phyloP scores from a whole-genome alignment of 2,329 filamentous ascomycete genomes.

The Exophiala lecanii-corni region DNA sequence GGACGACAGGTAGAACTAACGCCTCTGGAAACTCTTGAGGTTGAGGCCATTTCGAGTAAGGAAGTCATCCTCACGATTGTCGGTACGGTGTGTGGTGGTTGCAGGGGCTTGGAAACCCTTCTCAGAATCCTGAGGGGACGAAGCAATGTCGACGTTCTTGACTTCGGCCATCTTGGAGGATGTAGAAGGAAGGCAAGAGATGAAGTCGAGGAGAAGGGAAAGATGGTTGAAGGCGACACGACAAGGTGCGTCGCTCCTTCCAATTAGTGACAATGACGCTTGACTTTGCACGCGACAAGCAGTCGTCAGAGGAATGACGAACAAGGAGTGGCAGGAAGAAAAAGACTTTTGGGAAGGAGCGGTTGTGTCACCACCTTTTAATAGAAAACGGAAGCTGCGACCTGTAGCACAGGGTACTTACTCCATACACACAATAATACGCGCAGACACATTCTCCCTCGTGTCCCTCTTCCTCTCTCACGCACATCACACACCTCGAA shows the following conservation, averaged over 20 bases:
- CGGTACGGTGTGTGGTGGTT: neutral
- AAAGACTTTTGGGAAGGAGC: neutral
- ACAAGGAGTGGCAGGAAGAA: neutral
- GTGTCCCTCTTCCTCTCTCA: too few species aligned
- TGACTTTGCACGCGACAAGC: too few species aligned
- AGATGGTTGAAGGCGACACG: neutral
- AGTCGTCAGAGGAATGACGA: neutral
- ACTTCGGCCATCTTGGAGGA: neutral
- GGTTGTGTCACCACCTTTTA: conserved; percentile 3
- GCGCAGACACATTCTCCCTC: too few species aligned
- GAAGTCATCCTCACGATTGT: conserved; percentile 23
- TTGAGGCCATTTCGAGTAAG: conserved; percentile 28
- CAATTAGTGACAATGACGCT: too few species aligned
- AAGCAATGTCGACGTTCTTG: conserved; percentile 1
- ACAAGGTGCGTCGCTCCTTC: too few species aligned
- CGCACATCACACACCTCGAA: too few species aligned
- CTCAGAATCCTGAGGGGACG: conserved; percentile 9
- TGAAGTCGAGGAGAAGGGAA: neutral
- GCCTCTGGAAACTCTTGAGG: conserved; percentile 25
- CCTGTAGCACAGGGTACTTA: too few species aligned
- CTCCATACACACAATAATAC: too few species aligned
- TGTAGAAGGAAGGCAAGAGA: neutral
- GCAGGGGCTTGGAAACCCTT: conserved; percentile 10
- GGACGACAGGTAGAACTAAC: conserved; percentile 13
- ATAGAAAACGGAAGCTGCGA: too few species aligned